Conservation (phyloP, 805 yeast species). For the Yarrowia deformans region DNA sequence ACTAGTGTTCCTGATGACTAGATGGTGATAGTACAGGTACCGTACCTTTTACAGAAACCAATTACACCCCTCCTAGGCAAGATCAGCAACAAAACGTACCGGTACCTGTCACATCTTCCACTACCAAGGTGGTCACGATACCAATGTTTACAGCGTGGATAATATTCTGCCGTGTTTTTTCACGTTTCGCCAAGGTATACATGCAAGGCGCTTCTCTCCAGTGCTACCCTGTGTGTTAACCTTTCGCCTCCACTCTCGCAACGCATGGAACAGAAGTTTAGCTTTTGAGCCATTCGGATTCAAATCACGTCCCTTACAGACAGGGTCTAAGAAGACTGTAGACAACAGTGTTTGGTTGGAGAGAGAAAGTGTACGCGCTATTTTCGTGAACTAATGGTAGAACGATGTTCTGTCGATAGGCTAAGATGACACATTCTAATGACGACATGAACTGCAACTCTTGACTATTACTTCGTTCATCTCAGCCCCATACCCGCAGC, state of each 20-base stretch:
- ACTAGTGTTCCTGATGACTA: too few species aligned
- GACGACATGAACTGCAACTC: neutral
- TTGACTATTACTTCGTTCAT: neutral
- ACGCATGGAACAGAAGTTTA: conserved; percentile 7
- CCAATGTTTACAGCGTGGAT: neutral
- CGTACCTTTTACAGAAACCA: too few species aligned
- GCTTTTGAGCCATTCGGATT: too few species aligned
- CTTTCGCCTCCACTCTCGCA: conserved; percentile 22
- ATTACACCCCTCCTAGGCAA: too few species aligned
- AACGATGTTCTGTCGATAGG: too few species aligned
- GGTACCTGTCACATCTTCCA: neutral
- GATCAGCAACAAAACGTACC: too few species aligned
- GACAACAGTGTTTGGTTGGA: neutral
- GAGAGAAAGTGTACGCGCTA: neutral
- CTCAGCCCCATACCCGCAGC: conserved; percentile 2
- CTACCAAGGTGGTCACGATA: neutral
- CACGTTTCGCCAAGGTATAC: conserved; percentile 2
- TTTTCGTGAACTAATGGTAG: neutral
- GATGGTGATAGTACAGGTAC: too few species aligned
- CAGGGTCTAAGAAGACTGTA: conserved; percentile 1
- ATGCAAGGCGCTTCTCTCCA: neutral
- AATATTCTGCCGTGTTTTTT: neutral
- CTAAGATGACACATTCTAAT: too few species aligned
- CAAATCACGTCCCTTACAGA: conserved; percentile 22
- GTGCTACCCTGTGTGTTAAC: neutral